Conservation (phyloP, 139 green algal genomes). For the Closterium sp. region DNA sequence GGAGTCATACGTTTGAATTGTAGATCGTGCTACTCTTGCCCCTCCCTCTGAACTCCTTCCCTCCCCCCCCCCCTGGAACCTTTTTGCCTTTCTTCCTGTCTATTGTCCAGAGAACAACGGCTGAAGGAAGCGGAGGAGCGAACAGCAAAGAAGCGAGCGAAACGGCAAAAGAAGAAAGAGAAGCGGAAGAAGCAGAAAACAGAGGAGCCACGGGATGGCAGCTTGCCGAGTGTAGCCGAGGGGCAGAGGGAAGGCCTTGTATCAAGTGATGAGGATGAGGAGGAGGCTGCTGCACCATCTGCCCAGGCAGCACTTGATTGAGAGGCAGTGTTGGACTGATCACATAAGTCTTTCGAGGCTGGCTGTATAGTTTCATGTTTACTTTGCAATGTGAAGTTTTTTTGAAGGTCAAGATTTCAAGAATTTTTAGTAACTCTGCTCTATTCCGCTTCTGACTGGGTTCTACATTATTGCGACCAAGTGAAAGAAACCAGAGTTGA, state of each 20-base stretch:
- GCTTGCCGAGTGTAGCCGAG: neutral
- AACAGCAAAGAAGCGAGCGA: slow-evolving; percentile 50
- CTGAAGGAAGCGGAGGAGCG: slow-evolving; percentile 38
- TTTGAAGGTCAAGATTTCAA: no score
- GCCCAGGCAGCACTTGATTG: neutral
- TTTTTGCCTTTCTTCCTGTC: no score
- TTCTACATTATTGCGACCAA: no score
- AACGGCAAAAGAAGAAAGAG: slow-evolving; percentile 52
- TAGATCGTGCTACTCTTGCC: no score
- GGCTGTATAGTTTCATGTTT: neutral
- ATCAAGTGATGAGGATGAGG: neutral
- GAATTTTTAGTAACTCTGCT: no score
- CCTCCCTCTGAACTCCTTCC: no score
- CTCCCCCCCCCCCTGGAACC: no score
- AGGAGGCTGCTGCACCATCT: neutral
- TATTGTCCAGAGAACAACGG: slow-evolving; percentile 14
- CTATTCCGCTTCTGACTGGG: no score
- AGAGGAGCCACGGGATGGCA: neutral
- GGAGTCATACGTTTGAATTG: neutral
- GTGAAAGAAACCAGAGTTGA: no score
- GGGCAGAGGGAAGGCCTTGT: neutral
- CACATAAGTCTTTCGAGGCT: no score
- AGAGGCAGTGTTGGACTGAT: neutral
- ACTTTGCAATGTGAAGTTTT: neutral
- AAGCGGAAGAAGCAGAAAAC: slow-evolving; percentile 45